These are phyloP conservation scores for Lactarius sanguifluus DNA, from an alignment of 768 basidiomycete species.

Conservation along the genomic window DNA sequence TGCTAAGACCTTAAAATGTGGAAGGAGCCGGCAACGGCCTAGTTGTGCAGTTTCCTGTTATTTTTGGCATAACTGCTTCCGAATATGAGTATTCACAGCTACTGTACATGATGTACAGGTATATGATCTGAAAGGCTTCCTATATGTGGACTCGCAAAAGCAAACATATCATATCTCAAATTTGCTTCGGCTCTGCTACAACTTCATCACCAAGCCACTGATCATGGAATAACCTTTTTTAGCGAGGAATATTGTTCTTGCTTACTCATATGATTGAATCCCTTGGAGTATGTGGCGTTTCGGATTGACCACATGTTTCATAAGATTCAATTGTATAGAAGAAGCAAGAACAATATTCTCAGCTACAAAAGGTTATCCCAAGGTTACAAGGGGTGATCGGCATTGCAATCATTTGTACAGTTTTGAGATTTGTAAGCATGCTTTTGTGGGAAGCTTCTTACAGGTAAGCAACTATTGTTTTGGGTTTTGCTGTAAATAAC, in stretches of 20 bases:
- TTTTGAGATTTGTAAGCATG: too few species aligned
- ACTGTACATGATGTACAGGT: too few species aligned
- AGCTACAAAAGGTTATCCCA: neutral
- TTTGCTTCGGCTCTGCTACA: too few species aligned
- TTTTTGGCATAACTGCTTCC: neutral
- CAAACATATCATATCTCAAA: too few species aligned
- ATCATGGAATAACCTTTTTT: neutral
- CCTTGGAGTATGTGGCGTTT: neutral
- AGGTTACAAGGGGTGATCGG: too few species aligned
- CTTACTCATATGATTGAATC: neutral
- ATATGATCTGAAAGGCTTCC: too few species aligned
- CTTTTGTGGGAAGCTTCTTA: too few species aligned
- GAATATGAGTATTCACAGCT: too few species aligned
- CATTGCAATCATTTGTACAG: too few species aligned
- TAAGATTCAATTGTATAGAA: neutral
- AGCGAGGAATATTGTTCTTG: neutral
- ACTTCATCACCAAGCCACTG: neutral
- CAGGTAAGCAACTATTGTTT: too few species aligned
- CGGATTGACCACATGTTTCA: neutral
- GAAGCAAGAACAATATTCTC: conserved; percentile 1
- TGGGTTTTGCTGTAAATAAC: too few species aligned
- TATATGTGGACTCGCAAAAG: too few species aligned
- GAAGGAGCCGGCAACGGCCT: conserved; percentile 17
- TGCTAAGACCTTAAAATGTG: conserved; percentile 36
- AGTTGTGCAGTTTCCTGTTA: neutral